Base-by-base conservation (phyloP, 129 eudicot species). In the Centella asiatica region DNA sequence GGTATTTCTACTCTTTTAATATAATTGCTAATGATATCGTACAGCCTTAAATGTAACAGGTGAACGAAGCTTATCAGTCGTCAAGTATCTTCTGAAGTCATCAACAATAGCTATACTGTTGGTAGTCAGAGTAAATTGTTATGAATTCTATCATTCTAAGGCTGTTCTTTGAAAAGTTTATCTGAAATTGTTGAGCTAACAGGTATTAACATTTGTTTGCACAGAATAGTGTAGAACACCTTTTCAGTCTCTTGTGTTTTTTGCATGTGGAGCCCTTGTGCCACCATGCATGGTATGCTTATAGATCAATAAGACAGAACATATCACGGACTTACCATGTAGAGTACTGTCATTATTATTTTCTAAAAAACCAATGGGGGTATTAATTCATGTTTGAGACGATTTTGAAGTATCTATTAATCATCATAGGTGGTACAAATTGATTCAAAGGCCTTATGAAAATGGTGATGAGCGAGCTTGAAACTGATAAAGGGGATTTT, bases 261-360 rank as follows among this genome's bases (percentile, higher is more conserved):
- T 80, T 88, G 78, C 94, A 78, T 66, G 97, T 88, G 37, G 97
- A 88, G 73, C 97, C 97, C 57, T 88, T 95, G 97, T 85, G 97
- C 78, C 85, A 88, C 68, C 85, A 95, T 90, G 83, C 90, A 52
- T 88, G 95, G 97, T 88, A 85, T 64, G 82, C 9, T 14, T 34
- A 37, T 22, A 9, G 9, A 33, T 23, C 33, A n/a, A 20, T 17
- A n/a, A n/a, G n/a, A n/a, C n/a, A n/a, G n/a, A n/a, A n/a, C n/a
- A n/a, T n/a, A n/a, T n/a, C n/a, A n/a, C n/a, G n/a, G n/a, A n/a
- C n/a, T n/a, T n/a, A n/a, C n/a, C n/a, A n/a, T n/a, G n/a, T n/a
- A n/a, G n/a, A n/a, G n/a, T n/a, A n/a, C n/a, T n/a, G n/a, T n/a
- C n/a, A n/a, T n/a, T n/a, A n/a, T n/a, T n/a, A n/a, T 34, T 63